Percentiles rank a stretch among this genome's conserved stretches.
phyloP scores from a whole-genome alignment of 148 eudicot genomes.

The Beta vulgaris region DNA sequence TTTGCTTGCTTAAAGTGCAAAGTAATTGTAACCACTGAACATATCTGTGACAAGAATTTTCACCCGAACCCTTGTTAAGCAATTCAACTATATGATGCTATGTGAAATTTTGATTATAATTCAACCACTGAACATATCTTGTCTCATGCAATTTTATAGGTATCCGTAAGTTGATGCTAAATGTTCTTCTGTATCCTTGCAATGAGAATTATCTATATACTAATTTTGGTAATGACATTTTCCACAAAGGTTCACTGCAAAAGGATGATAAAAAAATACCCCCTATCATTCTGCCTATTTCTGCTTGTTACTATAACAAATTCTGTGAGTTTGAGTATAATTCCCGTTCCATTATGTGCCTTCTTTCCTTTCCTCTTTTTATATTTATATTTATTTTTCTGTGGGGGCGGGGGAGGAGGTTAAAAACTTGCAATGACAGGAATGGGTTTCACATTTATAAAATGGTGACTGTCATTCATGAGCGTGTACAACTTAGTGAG shows the following conservation, averaged over 20 bases:
- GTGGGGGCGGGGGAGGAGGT: neutral
- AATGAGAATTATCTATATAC: too few species aligned
- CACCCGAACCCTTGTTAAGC: neutral
- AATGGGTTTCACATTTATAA: neutral
- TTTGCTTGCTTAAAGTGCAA: slow-evolving; percentile 2
- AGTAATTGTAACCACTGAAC: neutral
- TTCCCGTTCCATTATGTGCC: too few species aligned
- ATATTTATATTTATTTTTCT: too few species aligned
- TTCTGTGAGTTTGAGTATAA: too few species aligned
- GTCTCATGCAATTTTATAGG: neutral
- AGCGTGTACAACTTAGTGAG: neutral
- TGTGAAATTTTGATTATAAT: neutral
- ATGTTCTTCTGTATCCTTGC: too few species aligned
- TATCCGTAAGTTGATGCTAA: neutral
- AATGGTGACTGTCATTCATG: neutral
- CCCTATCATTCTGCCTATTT: neutral
- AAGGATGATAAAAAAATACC: too few species aligned
- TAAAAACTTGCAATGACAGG: neutral
- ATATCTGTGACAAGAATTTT: neutral
- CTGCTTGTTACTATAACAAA: neutral
- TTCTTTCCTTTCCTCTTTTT: too few species aligned
- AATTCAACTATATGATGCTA: slow-evolving; percentile 8
- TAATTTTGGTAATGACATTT: too few species aligned
- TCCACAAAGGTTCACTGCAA: neutral
- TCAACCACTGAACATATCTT: neutral